Conservation (phyloP, 2,329 filamentous ascomycete species). For the Cladophialophora carrionii region DNA sequence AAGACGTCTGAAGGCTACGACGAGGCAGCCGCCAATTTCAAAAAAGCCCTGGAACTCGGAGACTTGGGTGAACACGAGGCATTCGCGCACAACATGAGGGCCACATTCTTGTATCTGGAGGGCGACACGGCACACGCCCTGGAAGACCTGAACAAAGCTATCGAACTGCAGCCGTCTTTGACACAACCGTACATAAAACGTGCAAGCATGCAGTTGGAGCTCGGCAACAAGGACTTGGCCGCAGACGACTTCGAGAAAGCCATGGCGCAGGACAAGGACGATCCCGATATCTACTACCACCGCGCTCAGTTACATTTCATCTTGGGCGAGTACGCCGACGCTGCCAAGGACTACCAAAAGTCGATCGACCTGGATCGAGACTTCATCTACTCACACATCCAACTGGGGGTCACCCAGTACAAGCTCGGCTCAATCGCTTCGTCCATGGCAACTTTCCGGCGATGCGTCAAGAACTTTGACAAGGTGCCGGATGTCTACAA, state of each 20-base stretch:
- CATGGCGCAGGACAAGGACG: constrained; percentile 78
- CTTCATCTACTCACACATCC: constrained; percentile 99
- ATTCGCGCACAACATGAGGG: constrained; percentile 92
- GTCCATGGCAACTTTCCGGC: constrained; percentile 96
- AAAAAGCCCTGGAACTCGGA: constrained; percentile 80
- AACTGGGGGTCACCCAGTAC: constrained; percentile 98
- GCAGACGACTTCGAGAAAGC: constrained; percentile 86
- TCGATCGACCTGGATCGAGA: constrained; percentile 94
- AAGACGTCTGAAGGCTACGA: constrained; percentile 91
- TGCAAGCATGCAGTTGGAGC: constrained; percentile 95
- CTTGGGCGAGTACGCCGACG: constrained; percentile 86
- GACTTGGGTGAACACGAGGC: constrained; percentile 82
- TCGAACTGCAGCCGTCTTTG: constrained; percentile 82
- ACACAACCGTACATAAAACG: constrained; percentile 99
- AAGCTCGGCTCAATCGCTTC: constrained; percentile 99
- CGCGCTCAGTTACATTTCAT: constrained; percentile 98
- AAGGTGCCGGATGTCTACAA: constrained; percentile 98
- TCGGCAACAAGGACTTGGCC: constrained; percentile 83
- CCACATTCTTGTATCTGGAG: constrained; percentile 90
- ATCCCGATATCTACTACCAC: constrained; percentile 99
- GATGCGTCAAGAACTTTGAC: constrained; percentile 98
- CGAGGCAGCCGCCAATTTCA: constrained; percentile 81
- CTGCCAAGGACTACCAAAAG: constrained; percentile 98
- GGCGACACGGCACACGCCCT: constrained; percentile 85
- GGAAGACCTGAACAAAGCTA: constrained; percentile 85